phyloP scores from a whole-genome alignment of 352 stramenopile genomes.

The Phytopythium ostracodes region DNA sequence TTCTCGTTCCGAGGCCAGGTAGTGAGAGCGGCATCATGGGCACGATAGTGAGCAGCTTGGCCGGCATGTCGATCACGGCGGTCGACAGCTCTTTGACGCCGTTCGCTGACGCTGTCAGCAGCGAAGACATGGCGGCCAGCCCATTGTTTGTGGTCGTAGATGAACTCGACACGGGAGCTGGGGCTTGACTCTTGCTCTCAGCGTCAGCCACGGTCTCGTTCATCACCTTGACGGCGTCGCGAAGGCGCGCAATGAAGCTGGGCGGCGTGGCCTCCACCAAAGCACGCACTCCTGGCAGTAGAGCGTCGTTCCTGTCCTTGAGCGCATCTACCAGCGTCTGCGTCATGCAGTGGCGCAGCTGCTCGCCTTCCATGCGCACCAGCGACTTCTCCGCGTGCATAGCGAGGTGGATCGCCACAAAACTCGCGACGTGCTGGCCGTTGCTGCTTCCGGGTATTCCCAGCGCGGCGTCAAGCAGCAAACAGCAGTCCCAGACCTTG shows the following conservation, averaged over 20 bases:
- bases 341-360: constrained; percentile 67
- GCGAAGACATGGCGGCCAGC: constrained; percentile 27
- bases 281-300: constrained; percentile 37
- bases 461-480: constrained; percentile 39
- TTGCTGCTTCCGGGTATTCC: constrained; percentile 1
- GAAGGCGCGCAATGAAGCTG: constrained; percentile 51
- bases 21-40: constrained; percentile 29
- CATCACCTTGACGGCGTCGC: constrained; percentile 27
- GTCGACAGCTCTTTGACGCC: constrained; percentile 61
- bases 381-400: constrained; percentile 57
- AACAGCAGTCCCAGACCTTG: constrained; percentile 68
- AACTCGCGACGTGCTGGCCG: constrained; percentile 12
- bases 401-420: constrained; percentile 48
- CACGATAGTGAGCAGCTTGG: constrained; percentile 49
- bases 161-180: background rate
- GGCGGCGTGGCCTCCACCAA: constrained; percentile 65
- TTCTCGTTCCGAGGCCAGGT: background rate
- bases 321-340: constrained; percentile 52
- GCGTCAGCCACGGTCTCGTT: background rate
- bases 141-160: background rate
- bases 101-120: constrained; percentile 63
- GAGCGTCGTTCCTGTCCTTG: constrained; percentile 16
- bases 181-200: constrained; percentile 1
- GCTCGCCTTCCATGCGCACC: constrained; percentile 64
- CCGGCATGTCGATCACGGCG: constrained; percentile 70